Base-by-base conservation (phyloP, 441 rosid species). In the Adansonia rubrostipa region DNA sequence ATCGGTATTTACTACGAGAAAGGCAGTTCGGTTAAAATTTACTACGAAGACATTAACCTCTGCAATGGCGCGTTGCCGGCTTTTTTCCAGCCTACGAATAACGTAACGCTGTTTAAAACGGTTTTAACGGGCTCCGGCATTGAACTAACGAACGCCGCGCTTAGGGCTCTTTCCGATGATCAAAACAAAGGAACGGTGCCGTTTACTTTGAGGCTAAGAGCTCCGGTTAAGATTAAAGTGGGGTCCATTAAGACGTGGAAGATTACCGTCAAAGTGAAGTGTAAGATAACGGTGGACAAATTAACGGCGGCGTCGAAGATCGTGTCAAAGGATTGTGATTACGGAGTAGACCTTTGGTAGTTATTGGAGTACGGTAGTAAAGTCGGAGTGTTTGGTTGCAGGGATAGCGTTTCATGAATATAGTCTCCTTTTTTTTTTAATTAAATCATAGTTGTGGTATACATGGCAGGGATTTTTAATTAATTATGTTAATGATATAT, bases 241-340 rank as follows among this genome's bases (percentile, higher is more conserved):
- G 99, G 98, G 33, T 86, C 91, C 17, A 86, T 92, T 17, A 93
- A 86, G 89, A 89, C 96, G 20, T 93, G 98, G 98, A 86, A 74
- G 80, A 80, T 93, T 3, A 84, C 87, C 48, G 92, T 89, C 47
- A 91, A 93, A 11, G 82, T 92, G 58, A 72, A 80, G 77, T 95
- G 99, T 53, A 90, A 89, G 51, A 68, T 93, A 75, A 86, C 89
- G 85, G 94, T 93, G 81, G 89, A 93, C 64, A 85, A 87, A 53
- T 74, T 95, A 76, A 88, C 92, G 80, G 82, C 88, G 53, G 76
- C 78, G 68, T 85, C 95, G 3, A 88, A 81, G 67, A 82, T 93
- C 19, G 71, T 89, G 62, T 80, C 88, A 0, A 80, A 84, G 81
- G 71, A 86, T 42, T 73, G 97, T 81, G 84, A 82, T 54, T 89